Conservation (phyloP, 768 basidiomycete species). For the Clavaria fumosa region DNA sequence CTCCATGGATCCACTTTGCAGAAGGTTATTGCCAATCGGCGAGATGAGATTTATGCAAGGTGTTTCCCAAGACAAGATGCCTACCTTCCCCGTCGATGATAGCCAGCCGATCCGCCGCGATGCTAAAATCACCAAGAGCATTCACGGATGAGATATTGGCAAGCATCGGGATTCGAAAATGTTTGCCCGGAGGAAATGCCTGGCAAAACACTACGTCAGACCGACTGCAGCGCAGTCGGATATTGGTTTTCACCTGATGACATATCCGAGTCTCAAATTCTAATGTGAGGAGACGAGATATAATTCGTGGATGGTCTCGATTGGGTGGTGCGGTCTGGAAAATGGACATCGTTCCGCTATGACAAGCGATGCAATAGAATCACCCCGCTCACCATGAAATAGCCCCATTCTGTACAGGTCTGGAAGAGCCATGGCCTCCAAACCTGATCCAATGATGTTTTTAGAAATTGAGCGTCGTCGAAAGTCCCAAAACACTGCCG, state of each 20-base stretch:
- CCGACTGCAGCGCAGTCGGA: too few species aligned
- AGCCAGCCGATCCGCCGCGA: slow-evolving; percentile 68
- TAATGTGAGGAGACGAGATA: slow-evolving; percentile 62
- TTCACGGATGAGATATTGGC: slow-evolving; percentile 83
- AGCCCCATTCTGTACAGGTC: slow-evolving; percentile 94
- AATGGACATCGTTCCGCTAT: not conserved
- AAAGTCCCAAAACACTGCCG: slow-evolving; percentile 76
- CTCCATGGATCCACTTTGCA: slow-evolving; percentile 76
- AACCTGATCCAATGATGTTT: slow-evolving; percentile 44
- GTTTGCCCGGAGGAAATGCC: slow-evolving; percentile 67
- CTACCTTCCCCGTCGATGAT: slow-evolving; percentile 77
- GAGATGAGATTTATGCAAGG: not conserved
- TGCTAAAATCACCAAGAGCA: slow-evolving; percentile 65
- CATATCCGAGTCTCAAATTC: slow-evolving; percentile 62
- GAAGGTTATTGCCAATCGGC: not conserved
- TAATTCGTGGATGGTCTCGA: slow-evolving; percentile 51
- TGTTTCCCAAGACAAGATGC: slow-evolving; percentile 7
- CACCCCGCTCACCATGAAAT: slow-evolving; percentile 48
- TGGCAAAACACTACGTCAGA: too few species aligned
- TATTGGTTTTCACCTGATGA: slow-evolving; percentile 34
- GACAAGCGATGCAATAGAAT: not conserved
- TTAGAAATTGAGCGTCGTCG: slow-evolving; percentile 48
- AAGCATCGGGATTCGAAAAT: slow-evolving; percentile 51
- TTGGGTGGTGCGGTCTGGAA: slow-evolving; percentile 60
- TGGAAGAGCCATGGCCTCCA: slow-evolving; percentile 90